Percentiles rank a stretch among this genome's conserved stretches.
These are phyloP conservation scores for Pseudogymnoascus sp. DNA, from an alignment of 2,329 filamentous ascomycete species.

Conservation along the genomic window DNA sequence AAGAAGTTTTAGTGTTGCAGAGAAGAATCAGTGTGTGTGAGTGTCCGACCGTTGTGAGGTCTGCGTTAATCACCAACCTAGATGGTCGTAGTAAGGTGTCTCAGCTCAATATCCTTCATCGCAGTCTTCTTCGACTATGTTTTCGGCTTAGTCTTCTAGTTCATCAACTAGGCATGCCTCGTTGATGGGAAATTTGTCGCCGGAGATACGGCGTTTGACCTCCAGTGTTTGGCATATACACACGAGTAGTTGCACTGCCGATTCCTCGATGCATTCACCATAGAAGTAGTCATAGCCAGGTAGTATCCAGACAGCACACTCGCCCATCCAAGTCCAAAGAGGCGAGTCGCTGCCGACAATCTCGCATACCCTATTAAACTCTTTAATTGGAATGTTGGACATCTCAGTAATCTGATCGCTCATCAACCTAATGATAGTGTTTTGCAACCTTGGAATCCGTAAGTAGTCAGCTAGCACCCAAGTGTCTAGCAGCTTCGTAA, in stretches of 20 bases:
- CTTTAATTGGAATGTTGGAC: neutral
- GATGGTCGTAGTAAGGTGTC: neutral
- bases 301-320: too few species aligned
- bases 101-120: neutral
- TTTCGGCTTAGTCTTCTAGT: too few species aligned
- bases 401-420: neutral
- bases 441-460: neutral
- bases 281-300: too few species aligned
- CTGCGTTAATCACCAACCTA: neutral
- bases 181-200: too few species aligned
- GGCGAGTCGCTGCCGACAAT: neutral
- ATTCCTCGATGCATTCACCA: too few species aligned
- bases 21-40: neutral
- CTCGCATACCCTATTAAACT: neutral
- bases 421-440: neutral
- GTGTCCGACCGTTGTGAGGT: neutral
- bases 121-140: neutral
- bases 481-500: neutral
- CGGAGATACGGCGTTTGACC: too few species aligned
- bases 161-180: too few species aligned
- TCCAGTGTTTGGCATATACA: too few species aligned
- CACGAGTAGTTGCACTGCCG: too few species aligned
- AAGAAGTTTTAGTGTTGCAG: neutral
- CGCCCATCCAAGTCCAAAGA: too few species aligned
- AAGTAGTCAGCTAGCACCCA: neutral